Conservation (phyloP, 1,284 basidiomycete species). For the Sphagnurus paluster region DNA sequence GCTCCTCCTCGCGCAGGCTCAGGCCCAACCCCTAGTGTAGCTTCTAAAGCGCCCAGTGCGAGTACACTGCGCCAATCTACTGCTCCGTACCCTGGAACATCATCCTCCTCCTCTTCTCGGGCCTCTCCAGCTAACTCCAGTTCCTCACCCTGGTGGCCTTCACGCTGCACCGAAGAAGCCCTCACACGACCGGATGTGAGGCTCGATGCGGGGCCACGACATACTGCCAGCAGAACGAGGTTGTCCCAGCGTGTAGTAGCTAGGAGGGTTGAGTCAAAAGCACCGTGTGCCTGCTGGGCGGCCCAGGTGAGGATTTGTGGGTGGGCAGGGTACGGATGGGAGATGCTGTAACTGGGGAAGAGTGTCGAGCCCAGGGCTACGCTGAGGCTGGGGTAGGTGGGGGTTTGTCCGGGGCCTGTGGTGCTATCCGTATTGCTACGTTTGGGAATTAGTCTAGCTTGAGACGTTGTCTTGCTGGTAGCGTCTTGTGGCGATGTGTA, state of each 20-base stretch:
- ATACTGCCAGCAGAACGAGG: slow-evolving; percentile 33
- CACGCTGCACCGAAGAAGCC: no score
- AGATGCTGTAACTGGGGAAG: slow-evolving; percentile 20
- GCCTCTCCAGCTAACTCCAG: no score
- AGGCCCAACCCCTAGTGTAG: slow-evolving; percentile 16
- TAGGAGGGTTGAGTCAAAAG: slow-evolving; percentile 27
- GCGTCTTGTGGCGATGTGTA: not conserved
- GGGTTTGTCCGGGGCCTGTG: no score
- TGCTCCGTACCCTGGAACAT: slow-evolving; percentile 1
- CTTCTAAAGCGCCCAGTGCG: slow-evolving; percentile 28
- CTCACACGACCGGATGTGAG: not conserved
- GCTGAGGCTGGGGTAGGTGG: slow-evolving; percentile 20
- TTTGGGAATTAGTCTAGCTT: not conserved
- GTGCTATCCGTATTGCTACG: no score
- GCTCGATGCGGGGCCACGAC: slow-evolving; percentile 19
- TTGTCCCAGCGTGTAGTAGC: slow-evolving; percentile 33
- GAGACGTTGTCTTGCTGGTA: not conserved
- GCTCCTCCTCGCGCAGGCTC: not conserved
- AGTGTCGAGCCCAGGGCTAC: slow-evolving; percentile 25
- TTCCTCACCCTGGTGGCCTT: no score
- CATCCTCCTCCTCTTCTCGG: not conserved
- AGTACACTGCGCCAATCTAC: slow-evolving; percentile 29
- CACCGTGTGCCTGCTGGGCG: slow-evolving; percentile 22
- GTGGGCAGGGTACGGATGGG: slow-evolving; percentile 15
- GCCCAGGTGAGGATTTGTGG: slow-evolving; percentile 29